Evolutionary conservation across 2,329 filamentous ascomycete genomes (phyloP).

Genomic region (Pseudogymnoascus sp.): DNA sequence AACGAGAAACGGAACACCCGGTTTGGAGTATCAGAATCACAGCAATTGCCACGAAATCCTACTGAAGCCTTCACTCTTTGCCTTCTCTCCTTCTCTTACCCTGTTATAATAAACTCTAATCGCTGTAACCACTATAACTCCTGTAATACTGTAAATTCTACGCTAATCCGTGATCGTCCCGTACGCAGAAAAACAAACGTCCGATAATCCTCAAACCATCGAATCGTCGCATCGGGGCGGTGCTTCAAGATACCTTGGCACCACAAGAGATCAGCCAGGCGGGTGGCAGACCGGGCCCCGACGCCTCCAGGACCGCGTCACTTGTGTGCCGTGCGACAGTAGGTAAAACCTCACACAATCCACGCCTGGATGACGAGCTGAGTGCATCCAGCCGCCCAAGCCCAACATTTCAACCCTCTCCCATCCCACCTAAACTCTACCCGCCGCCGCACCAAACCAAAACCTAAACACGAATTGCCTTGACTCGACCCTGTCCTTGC

Average conservation of each 20-base stretch:
- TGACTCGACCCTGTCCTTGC: background rate
- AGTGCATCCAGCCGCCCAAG: background rate
- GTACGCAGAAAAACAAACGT: background rate
- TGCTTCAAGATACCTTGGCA: background rate
- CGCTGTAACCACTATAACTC: background rate
- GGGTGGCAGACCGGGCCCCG: background rate
- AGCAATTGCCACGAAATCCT: background rate
- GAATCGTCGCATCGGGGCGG: background rate
- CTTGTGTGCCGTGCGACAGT: background rate
- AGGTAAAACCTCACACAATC: background rate
- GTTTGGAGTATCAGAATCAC: background rate
- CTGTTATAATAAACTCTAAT: background rate
- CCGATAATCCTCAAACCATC: background rate
- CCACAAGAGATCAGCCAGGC: background rate
- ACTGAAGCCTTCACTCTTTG: background rate
- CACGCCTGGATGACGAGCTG: background rate
- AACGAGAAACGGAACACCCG: background rate
- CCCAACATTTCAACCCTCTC: background rate
- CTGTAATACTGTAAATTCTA: background rate
- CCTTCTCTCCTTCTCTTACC: background rate
- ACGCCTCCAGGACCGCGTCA: background rate
- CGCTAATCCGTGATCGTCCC: background rate
- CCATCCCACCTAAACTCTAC: background rate
- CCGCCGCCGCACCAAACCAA: background rate
- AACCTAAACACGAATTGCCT: background rate